phyloP scores from a whole-genome alignment of 169 alveolate genomes.

The Babesia divergens region DNA sequence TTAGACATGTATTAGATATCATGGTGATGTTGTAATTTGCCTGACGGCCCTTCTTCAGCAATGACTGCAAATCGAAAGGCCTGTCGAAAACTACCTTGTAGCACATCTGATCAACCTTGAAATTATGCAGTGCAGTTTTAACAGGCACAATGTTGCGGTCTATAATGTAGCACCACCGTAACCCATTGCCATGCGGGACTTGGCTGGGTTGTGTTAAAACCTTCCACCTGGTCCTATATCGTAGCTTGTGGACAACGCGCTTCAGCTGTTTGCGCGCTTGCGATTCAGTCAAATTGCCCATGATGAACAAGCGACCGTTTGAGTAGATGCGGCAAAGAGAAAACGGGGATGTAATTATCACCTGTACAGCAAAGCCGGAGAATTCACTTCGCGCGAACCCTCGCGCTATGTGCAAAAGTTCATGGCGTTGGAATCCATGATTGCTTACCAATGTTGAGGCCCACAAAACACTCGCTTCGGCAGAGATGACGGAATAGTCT shows the following conservation, averaged over 20 bases:
- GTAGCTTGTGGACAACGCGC: conserved; percentile 27
- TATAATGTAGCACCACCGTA: conserved; percentile 35
- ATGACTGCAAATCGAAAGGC: conserved; percentile 14
- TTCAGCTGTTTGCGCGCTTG: conserved; percentile 40
- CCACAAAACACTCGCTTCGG: conserved; percentile 57
- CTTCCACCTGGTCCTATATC: conserved; percentile 58
- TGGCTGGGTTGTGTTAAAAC: background rate
- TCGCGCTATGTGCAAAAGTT: conserved; percentile 57
- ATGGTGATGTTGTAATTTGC: conserved; percentile 17
- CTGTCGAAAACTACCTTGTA: conserved; percentile 39
- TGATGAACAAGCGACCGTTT: conserved; percentile 45
- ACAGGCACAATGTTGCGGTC: conserved; percentile 32
- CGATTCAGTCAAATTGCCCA: conserved; percentile 52
- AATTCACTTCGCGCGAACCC: conserved; percentile 48
- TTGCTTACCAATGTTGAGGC: conserved; percentile 43
- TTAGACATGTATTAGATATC: conserved; percentile 15
- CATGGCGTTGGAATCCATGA: conserved; percentile 35
- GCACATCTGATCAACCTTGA: conserved; percentile 49
- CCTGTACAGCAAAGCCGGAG: conserved; percentile 22
- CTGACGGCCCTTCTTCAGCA: conserved; percentile 13
- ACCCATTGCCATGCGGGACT: conserved; percentile 37
- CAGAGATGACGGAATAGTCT: conserved; percentile 4
- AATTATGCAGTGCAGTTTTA: conserved; percentile 20
- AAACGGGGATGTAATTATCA: conserved; percentile 26
- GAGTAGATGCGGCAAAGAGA: conserved; percentile 56